phyloP scores from a whole-genome alignment of 768 basidiomycete genomes.

The Boletus barrowsii region DNA sequence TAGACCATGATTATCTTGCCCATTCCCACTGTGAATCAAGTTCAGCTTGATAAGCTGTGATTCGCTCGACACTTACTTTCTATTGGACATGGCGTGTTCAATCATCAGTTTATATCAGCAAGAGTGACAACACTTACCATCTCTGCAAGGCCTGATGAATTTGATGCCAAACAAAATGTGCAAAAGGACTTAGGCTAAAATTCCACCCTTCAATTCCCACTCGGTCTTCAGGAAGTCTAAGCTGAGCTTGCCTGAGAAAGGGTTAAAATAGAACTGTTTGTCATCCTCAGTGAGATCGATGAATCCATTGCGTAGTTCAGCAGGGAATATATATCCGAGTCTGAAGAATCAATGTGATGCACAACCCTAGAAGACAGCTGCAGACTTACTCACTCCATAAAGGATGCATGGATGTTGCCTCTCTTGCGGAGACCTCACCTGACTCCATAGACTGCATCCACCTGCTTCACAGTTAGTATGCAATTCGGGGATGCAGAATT shows the following conservation, averaged over 20 bases:
- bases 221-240: conserved; percentile 81
- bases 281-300: conserved; percentile 87
- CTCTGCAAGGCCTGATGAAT: conserved; percentile 24
- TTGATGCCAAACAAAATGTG: not conserved
- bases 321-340: conserved; percentile 77
- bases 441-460: conserved; percentile 93
- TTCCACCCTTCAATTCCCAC: conserved; percentile 77
- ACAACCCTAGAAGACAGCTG: not conserved
- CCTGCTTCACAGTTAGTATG: conserved; percentile 35
- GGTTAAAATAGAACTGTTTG: conserved; percentile 80
- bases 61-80: conserved; percentile 40
- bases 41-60: conserved; percentile 1
- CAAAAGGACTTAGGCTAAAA: conserved; percentile 67
- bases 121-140: conserved; percentile 27
- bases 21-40: conserved; percentile 71
- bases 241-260: conserved; percentile 87
- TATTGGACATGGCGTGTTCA: too few species aligned
- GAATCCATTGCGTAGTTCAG: conserved; percentile 50
- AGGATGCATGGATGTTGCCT: conserved; percentile 59
- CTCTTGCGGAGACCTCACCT: conserved; percentile 65
- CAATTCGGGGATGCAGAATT: not conserved
- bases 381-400: conserved; percentile 84
- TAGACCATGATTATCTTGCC: conserved; percentile 92
- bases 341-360: conserved; percentile 28
- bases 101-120: too few species aligned